phyloP scores from a whole-genome alignment of 75 land plant genomes.

The Adiantum capillusveneris region DNA sequence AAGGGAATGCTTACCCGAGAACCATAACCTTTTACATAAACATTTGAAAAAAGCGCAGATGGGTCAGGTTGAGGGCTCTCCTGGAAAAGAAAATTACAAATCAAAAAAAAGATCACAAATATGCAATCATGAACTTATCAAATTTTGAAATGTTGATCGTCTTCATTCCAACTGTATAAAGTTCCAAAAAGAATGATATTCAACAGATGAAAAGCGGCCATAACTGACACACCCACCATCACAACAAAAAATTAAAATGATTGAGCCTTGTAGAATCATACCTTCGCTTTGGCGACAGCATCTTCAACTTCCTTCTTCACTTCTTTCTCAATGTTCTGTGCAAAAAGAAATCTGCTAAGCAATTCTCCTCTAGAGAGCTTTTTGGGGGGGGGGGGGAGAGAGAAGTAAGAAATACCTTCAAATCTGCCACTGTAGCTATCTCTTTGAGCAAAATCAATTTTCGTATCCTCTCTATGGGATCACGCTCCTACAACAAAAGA shows the following conservation, averaged over 20 bases:
- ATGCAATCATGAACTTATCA: not conserved
- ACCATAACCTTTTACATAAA: slow-evolving; percentile 69
- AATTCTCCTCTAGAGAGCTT: not conserved
- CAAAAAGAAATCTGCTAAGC: not conserved
- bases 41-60: slow-evolving; percentile 68
- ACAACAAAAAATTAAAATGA: not conserved
- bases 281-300: slow-evolving; percentile 91
- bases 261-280: slow-evolving; percentile 21
- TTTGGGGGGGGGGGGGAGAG: not conserved
- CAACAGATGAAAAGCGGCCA: too few species aligned
- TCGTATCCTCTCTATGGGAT: slow-evolving; percentile 92
- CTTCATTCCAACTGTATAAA: too few species aligned
- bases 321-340: slow-evolving; percentile 82
- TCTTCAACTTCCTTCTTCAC: slow-evolving; percentile 90
- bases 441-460: slow-evolving; percentile 68
- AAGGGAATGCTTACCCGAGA: slow-evolving; percentile 41
- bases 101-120: too few species aligned
- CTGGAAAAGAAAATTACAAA: slow-evolving; percentile 32
- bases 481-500: slow-evolving; percentile 64
- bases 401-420: slow-evolving; percentile 48
- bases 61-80: slow-evolving; percentile 85
- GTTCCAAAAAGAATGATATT: too few species aligned
- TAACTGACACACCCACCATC: too few species aligned
- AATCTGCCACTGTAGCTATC: slow-evolving; percentile 66
- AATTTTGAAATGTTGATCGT: too few species aligned